Evolutionary conservation across 148 eudicot genomes (phyloP), one percentile per base, ranked within the genome.

Genomic region (Bassia scoparia): DNA sequence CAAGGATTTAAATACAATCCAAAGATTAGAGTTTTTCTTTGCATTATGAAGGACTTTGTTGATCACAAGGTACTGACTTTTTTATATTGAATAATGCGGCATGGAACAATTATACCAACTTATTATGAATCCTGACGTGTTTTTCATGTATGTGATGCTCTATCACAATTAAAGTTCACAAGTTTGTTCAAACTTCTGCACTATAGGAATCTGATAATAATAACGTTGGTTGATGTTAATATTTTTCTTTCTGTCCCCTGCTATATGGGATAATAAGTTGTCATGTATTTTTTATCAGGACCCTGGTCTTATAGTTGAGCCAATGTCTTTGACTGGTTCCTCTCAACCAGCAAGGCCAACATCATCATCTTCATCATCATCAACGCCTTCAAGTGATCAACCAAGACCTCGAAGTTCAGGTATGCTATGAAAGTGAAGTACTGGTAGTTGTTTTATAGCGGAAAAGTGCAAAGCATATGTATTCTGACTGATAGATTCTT

Each of bases 261-360:
- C 27, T 48, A 24, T 21, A 9, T 43, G 11, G n/a, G n/a, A n/a
- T n/a, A n/a, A n/a, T n/a, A n/a, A n/a, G n/a, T n/a, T n/a, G n/a
- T n/a, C 60, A 4, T 23, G 58, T 37, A n/a, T 37, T 52, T 21
- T 18, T 73, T 61, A 70, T 55, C 83, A 95, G 98, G 98, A 95
- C 78, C 93, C 90, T 68, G 96, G 85, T 77, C 87, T 95, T 61
- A 81, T 86, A 72, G 97, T 95, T 73, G 98, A 91, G 76, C 87
- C 97, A 77, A 91, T 95, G 86, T 63, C 83, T 70, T 56, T 81
- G 31, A 74, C 79, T 75, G 81, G 85, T 78, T 79, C 92, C 68
- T 84, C 96, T 61, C 98, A 87, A 74, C 70, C 91, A 74, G 69
- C 93, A 52, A 88, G 87, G 73, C 80, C 89, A 72, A 67, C 89